phyloP scores from a whole-genome alignment of 345 rosid genomes.

The Salix exigua region DNA sequence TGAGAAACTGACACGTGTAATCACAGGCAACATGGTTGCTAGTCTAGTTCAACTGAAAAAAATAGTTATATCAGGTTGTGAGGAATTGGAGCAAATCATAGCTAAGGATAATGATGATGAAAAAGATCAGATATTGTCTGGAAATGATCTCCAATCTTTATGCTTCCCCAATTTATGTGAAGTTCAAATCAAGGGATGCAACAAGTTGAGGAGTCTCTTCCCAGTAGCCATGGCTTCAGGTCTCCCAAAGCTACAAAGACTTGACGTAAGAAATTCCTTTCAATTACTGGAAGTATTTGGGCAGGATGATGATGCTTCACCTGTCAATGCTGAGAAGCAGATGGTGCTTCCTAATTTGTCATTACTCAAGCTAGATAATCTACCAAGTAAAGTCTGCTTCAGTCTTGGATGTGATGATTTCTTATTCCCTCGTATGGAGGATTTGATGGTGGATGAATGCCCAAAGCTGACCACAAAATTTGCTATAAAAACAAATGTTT shows the following conservation, averaged over 20 bases:
- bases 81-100: too few relatives aligned
- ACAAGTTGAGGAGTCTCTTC: neutral
- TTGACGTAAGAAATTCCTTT: fast-evolving
- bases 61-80: fast-evolving
- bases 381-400: neutral
- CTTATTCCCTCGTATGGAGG: neutral
- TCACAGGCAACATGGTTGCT: too few relatives aligned
- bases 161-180: neutral
- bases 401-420: neutral
- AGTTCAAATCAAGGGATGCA: neutral
- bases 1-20: too few relatives aligned
- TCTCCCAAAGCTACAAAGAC: neutral
- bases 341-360: neutral
- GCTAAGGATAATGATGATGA: neutral
- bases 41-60: too few relatives aligned
- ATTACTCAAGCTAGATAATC: fast-evolving
- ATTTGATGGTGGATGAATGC: fast-evolving
- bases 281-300: neutral
- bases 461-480: neutral
- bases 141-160: neutral
- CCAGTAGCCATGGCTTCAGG: neutral
- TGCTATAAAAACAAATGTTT: neutral
- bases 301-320: neutral
- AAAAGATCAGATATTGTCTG: neutral
- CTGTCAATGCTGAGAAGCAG: neutral